Evolutionary conservation across 2,329 filamentous ascomycete genomes (phyloP).

Genomic region (Alternaria brassicicola): DNA sequence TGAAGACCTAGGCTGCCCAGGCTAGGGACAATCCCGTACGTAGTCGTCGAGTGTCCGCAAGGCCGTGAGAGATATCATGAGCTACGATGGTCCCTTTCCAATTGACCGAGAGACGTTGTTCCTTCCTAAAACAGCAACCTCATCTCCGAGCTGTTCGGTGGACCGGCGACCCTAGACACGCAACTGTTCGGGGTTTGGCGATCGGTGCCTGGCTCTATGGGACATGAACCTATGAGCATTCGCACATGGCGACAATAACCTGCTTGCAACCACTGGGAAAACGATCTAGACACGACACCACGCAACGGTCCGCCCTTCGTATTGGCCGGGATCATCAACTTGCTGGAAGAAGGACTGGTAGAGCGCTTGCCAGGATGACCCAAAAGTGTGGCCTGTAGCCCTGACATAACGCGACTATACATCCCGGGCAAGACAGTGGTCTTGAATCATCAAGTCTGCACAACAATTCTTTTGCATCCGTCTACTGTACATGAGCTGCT

Average conservation of each 20-base stretch:
- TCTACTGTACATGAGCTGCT: not conserved
- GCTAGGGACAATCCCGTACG: not conserved
- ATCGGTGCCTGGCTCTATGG: not conserved
- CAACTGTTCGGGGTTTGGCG: not conserved
- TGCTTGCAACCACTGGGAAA: not conserved
- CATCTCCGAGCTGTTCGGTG: conserved; percentile 2
- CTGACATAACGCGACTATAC: not conserved
- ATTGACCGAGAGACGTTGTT: not conserved
- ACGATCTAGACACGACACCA: conserved; percentile 1
- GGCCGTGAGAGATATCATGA: not conserved
- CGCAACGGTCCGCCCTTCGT: not conserved
- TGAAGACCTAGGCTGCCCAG: not conserved
- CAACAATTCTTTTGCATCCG: not conserved
- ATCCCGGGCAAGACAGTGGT: not conserved
- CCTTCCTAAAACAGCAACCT: not conserved
- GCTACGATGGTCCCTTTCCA: not conserved
- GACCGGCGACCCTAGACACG: not conserved
- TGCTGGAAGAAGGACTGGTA: not conserved
- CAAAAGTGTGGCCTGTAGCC: not conserved
- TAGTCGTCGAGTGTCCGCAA: not conserved
- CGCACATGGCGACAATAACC: not conserved
- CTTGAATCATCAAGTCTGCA: conserved; percentile 4
- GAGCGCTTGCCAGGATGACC: not conserved
- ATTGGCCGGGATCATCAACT: not conserved
- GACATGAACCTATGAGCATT: not conserved